Conservation (phyloP, 768 basidiomycete species). For the Chiua virens region DNA sequence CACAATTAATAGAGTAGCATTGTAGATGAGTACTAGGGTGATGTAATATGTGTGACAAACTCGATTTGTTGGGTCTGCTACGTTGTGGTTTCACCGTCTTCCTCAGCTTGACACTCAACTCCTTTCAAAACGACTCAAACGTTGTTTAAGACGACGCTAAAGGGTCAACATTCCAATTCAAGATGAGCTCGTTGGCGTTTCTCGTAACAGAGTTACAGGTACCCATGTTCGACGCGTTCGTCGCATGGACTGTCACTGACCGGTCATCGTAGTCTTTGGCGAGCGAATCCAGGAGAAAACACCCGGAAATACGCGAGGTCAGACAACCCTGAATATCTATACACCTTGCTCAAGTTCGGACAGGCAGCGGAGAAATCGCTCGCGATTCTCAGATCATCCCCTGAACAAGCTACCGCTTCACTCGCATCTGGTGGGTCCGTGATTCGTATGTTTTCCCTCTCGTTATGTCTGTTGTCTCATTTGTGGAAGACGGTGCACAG, state of each 20-base stretch:
- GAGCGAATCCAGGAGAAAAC: conserved; percentile 84
- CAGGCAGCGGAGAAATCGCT: conserved; percentile 89
- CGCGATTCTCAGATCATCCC: conserved; percentile 75
- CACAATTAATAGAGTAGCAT: no score
- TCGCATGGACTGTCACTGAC: neutral
- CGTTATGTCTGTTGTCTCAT: conserved; percentile 9
- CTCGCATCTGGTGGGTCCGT: conserved; percentile 67
- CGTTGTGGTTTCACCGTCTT: no score
- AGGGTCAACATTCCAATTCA: neutral
- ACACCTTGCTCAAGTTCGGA: conserved; percentile 7
- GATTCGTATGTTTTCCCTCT: neutral
- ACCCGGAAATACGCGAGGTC: conserved; percentile 94
- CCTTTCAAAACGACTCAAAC: no score
- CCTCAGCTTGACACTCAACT: no score
- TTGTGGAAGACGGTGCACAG: conserved; percentile 63
- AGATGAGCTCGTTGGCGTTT: conserved; percentile 69
- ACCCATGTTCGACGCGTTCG: conserved; percentile 6
- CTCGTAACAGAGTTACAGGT: conserved; percentile 77
- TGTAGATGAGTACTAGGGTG: no score
- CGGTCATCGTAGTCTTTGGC: conserved; percentile 64
- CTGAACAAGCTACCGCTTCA: conserved; percentile 72
- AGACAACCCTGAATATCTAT: neutral
- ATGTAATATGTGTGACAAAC: no score
- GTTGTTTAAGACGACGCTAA: neutral
- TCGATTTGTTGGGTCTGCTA: no score